These are phyloP conservation scores for Exophiala alcalophila DNA, from an alignment of 2,329 filamentous ascomycete genomes.

Conservation along the genomic window DNA sequence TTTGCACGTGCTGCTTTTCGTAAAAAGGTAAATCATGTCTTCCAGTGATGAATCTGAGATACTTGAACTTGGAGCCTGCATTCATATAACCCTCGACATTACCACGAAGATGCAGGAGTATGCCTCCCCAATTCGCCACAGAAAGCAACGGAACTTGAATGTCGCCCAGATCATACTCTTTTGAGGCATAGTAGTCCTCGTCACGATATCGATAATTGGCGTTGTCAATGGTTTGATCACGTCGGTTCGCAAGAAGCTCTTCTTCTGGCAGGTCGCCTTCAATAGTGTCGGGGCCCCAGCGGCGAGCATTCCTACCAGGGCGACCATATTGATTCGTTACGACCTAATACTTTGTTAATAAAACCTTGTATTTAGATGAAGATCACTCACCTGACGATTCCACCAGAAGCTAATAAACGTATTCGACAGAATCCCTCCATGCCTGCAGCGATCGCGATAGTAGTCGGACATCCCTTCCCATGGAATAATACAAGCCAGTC, in stretches of 20 bases:
- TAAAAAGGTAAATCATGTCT: conserved; percentile 72
- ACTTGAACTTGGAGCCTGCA: conserved; percentile 65
- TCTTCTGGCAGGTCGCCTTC: conserved; percentile 40
- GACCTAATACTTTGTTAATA: too few species aligned
- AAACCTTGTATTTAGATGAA: too few species aligned
- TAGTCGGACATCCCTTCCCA: conserved; percentile 57
- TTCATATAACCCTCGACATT: conserved; percentile 63
- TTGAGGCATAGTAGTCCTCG: conserved; percentile 61
- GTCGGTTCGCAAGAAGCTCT: conserved; percentile 38
- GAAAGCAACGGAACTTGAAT: conserved; percentile 65
- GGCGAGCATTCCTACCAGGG: conserved; percentile 47
- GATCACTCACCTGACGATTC: conserved; percentile 24
- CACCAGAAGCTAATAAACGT: conserved; percentile 58
- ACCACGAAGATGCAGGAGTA: conserved; percentile 64
- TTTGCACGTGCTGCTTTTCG: conserved; percentile 64
- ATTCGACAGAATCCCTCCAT: conserved; percentile 61
- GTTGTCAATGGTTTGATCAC: conserved; percentile 47
- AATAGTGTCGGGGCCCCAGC: conserved; percentile 51
- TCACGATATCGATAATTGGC: conserved; percentile 57
- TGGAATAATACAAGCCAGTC: conserved; percentile 47
- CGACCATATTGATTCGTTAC: conserved; percentile 66
- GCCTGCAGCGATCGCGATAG: conserved; percentile 56
- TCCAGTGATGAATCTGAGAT: conserved; percentile 66
- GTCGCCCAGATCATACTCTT: conserved; percentile 62
- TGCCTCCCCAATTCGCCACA: conserved; percentile 70